Conservation (phyloP, 345 rosid species). For the Citrus cavaleriei region DNA sequence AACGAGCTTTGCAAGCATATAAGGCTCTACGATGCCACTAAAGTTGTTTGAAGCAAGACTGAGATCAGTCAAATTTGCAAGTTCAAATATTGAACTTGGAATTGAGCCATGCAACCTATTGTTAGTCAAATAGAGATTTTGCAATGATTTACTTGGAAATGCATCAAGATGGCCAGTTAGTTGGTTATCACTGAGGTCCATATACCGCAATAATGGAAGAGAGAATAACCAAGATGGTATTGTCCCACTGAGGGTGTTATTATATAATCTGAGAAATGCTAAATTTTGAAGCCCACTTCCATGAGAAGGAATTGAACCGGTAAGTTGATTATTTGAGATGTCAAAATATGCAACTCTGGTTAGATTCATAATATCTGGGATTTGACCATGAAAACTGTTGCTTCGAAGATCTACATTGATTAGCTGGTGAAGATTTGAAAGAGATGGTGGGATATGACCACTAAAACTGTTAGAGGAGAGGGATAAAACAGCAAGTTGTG, state of each 20-base stretch:
- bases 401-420: background rate
- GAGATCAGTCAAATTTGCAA: background rate
- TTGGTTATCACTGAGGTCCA: background rate
- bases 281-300: background rate
- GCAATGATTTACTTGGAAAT: background rate
- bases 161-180: constrained; percentile 9
- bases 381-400: constrained; percentile 16
- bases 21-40: constrained; percentile 11
- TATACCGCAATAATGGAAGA: background rate
- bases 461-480: background rate
- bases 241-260: constrained; percentile 14
- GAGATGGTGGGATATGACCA: constrained; percentile 17
- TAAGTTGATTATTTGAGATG: background rate
- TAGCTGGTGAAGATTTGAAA: background rate
- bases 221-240: constrained; percentile 18
- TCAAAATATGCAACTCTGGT: background rate
- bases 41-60: constrained; percentile 7
- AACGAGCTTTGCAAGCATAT: constrained; percentile 14
- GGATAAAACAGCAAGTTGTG: background rate
- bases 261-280: background rate
- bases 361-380: constrained; percentile 11
- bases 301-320: background rate
- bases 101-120: constrained; percentile 19
- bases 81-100: constrained; percentile 10
- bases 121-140: background rate